phyloP scores from a whole-genome alignment of 2,329 filamentous ascomycete species.

The Fusarium sp. region DNA sequence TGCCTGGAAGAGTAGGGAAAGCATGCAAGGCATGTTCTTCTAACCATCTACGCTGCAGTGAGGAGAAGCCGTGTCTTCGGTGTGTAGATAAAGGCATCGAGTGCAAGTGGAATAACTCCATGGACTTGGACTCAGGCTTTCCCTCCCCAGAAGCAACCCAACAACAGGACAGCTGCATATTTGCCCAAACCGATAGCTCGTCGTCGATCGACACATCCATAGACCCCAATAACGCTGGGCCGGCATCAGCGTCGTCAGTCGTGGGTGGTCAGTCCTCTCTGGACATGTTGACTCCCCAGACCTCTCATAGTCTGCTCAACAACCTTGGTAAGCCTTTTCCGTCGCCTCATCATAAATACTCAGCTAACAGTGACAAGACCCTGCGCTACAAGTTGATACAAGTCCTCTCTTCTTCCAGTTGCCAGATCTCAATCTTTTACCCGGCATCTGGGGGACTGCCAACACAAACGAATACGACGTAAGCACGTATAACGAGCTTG shows the following conservation, averaged over 20 bases:
- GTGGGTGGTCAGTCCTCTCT: constrained; percentile 16
- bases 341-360: fast-evolving
- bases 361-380: constrained; percentile 10
- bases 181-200: constrained; percentile 4
- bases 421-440: constrained; percentile 37
- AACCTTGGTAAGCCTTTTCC: constrained; percentile 15
- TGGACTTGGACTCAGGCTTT: constrained; percentile 19
- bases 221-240: background rate
- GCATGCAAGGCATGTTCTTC: constrained; percentile 47
- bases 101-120: constrained; percentile 41
- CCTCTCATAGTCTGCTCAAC: constrained; percentile 19
- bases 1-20: constrained; percentile 41
- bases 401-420: constrained; percentile 28
- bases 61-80: constrained; percentile 47
- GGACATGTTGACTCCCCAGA: constrained; percentile 25
- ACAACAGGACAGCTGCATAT: constrained; percentile 7
- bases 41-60: constrained; percentile 47
- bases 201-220: constrained; percentile 3
- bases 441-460: constrained; percentile 22
- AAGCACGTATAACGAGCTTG: constrained; percentile 42
- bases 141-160: constrained; percentile 24
- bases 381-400: constrained; percentile 6
- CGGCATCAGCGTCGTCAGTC: constrained; percentile 5
- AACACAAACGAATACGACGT: constrained; percentile 9
- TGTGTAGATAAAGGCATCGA: constrained; percentile 44